These are phyloP conservation scores for Amyloporia xantha DNA, from an alignment of 768 basidiomycete species.

Conservation along the genomic window DNA sequence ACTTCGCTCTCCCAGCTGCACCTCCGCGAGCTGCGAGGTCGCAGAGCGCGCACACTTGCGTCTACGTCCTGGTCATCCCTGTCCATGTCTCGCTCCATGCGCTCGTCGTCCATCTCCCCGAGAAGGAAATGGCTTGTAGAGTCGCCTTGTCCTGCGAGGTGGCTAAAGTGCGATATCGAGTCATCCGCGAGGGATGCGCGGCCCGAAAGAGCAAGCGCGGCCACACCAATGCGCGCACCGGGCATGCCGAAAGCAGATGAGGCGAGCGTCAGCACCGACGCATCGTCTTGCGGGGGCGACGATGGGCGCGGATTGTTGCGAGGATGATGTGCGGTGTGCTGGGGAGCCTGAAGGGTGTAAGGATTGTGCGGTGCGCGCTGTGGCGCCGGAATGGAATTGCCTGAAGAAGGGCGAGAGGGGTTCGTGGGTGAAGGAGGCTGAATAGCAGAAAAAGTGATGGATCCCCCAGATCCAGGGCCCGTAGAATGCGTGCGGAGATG, in stretches of 20 bases:
- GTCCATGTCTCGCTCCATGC: not conserved
- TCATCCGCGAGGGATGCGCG: slow-evolving; percentile 37
- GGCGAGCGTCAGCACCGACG: slow-evolving; percentile 87
- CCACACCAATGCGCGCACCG: slow-evolving; percentile 40
- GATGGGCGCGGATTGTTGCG: slow-evolving; percentile 93
- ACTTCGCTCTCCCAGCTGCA: slow-evolving; percentile 91
- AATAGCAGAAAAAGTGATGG: slow-evolving; percentile 71
- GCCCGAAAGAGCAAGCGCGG: slow-evolving; percentile 16
- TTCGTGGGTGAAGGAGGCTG: slow-evolving; percentile 37
- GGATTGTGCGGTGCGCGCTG: slow-evolving; percentile 17
- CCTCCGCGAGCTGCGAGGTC: slow-evolving; percentile 78
- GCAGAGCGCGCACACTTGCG: slow-evolving; percentile 84
- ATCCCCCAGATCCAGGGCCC: slow-evolving; percentile 44
- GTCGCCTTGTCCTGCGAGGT: slow-evolving; percentile 43
- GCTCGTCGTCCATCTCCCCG: slow-evolving; percentile 35
- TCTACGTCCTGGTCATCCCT: slow-evolving; percentile 54
- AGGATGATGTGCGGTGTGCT: slow-evolving; percentile 89
- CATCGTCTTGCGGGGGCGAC: slow-evolving; percentile 87
- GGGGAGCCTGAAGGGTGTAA: slow-evolving; percentile 66
- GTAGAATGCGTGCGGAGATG: slow-evolving; percentile 61
- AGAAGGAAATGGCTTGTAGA: slow-evolving; percentile 62
- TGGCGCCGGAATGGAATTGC: slow-evolving; percentile 11
- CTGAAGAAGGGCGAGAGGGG: slow-evolving; percentile 38
- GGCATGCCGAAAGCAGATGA: slow-evolving; percentile 85
- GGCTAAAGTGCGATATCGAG: slow-evolving; percentile 67